Evolutionary conservation across 31 red algal genomes (phyloP).

Genomic region (Endocladia muricata): DNA sequence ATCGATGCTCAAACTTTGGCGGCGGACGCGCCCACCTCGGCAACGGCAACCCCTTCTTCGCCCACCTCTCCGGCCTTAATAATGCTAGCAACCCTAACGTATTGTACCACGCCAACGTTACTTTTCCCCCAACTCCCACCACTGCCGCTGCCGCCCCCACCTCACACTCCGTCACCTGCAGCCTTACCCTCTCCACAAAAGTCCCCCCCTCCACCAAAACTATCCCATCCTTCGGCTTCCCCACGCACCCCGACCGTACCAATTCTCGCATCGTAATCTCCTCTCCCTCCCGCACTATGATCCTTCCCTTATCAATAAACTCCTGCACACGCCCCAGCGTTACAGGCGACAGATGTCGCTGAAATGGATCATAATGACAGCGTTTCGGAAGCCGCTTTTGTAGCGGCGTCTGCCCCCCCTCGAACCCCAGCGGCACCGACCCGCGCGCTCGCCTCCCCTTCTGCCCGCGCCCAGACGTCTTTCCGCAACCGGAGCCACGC

Average conservation of each 20-base stretch:
- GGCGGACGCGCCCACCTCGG: slow-evolving; percentile 68
- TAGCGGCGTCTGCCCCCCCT: slow-evolving; percentile 95
- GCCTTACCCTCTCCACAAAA: slow-evolving; percentile 27
- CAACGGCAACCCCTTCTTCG: slow-evolving; percentile 38
- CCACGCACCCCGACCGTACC: slow-evolving; percentile 37
- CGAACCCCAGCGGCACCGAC: slow-evolving; percentile 82
- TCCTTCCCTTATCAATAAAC: slow-evolving; percentile 67
- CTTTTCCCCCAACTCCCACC: slow-evolving; percentile 58
- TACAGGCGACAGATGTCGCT: slow-evolving; percentile 21
- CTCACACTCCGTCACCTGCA: slow-evolving; percentile 69
- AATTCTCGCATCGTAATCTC: slow-evolving; percentile 56
- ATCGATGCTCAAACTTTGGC: slow-evolving; percentile 63
- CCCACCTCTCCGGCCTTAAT: slow-evolving; percentile 80
- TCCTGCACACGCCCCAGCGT: slow-evolving; percentile 57
- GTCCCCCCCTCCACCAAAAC: slow-evolving; percentile 24
- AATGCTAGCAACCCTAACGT: slow-evolving; percentile 72
- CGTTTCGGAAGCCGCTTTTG: slow-evolving; percentile 83
- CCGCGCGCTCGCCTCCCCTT: slow-evolving; percentile 81
- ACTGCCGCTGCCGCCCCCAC: slow-evolving; percentile 51
- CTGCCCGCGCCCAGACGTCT: slow-evolving; percentile 90
- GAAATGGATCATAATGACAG: slow-evolving; percentile 45
- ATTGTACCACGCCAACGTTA: slow-evolving; percentile 85
- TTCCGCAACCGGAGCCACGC: slow-evolving; percentile 82
- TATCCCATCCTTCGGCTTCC: slow-evolving; percentile 53
- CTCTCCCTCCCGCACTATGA: slow-evolving; percentile 7